Base-by-base conservation (phyloP, 352 stramenopile genomes). In the Nothophytophthora sp. region DNA sequence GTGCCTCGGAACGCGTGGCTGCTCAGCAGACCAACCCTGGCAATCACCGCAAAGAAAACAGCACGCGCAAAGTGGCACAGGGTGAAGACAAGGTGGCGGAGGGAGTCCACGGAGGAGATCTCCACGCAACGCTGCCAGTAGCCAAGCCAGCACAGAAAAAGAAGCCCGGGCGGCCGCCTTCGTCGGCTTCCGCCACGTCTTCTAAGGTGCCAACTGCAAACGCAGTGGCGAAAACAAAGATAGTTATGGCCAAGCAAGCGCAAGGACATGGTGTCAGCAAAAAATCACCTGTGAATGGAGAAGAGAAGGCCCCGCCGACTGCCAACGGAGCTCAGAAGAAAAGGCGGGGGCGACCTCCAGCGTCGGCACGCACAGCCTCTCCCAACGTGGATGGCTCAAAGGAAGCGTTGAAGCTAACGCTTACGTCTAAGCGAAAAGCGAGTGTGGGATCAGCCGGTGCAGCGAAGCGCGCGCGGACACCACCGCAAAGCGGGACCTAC, bases 381-480 rank as follows among this genome's bases (percentile, higher is more conserved):
- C 19, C 36, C 16, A 40, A 30, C 37, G 28, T 20, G 20, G 49
- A 32, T 49, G 39, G 10, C 15, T 20, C 16, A 15, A 35, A 55
- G 18, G 29, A 46, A 40, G 20, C 18, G 27, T 18, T 15, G 3
- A 27, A 8, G 15, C 12, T 24, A n/a, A 36, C 32, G 2, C 20
- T 2, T 9, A 28, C 35, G 28, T 30, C 29, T 29, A 60, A 68
- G 20, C 52, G 50, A 20, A 66, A 70, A 32, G n/a, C 19, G 9
- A 12, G 16, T 30, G 59, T 57, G 12, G 35, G 63, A 15, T 22
- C 51, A 19, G 10, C 23, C 18, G 52, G 19, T 33, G 22, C 23
- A 18, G 37, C 33, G 24, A 63, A 73, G 45, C 54, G 45, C 2
- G 35, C 29, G 1, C 49, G 49, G 24, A 50, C 34, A 39, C 30